phyloP scores from a whole-genome alignment of 805 yeast genomes.

The Candida tammaniensis region DNA sequence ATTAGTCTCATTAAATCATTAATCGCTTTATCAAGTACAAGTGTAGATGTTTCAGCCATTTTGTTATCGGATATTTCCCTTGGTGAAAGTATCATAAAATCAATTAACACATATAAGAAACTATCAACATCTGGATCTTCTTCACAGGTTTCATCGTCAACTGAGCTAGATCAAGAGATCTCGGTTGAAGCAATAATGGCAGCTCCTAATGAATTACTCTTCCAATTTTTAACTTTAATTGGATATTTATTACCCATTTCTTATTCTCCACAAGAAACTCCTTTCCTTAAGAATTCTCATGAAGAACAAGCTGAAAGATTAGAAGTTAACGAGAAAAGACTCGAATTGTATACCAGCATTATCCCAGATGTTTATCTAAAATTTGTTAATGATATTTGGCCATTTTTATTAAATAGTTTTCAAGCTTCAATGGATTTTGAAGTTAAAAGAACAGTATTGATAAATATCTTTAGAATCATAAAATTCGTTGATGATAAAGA shows the following conservation, averaged over 20 bases:
- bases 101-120: slow-evolving; percentile 52
- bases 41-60: slow-evolving; percentile 39
- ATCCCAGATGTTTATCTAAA: slow-evolving; percentile 20
- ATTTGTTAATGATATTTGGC: slow-evolving; percentile 49
- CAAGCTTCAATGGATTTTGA: slow-evolving; percentile 70
- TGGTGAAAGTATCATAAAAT: slow-evolving; percentile 45
- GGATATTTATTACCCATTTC: slow-evolving; percentile 55
- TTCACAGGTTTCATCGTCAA: neutral
- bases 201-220: slow-evolving; percentile 64
- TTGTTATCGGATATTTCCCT: slow-evolving; percentile 50
- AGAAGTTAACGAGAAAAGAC: slow-evolving; percentile 28
- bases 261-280: slow-evolving; percentile 26
- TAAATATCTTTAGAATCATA: slow-evolving; percentile 52
- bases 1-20: slow-evolving; percentile 43
- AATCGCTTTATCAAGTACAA: slow-evolving; percentile 40
- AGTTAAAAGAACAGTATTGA: slow-evolving; percentile 54
- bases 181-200: slow-evolving; percentile 72
- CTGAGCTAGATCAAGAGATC: slow-evolving; percentile 17
- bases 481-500: slow-evolving; percentile 35
- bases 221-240: slow-evolving; percentile 53
- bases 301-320: slow-evolving; percentile 21
- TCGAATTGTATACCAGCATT: slow-evolving; percentile 25
- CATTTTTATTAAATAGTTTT: slow-evolving; percentile 58
- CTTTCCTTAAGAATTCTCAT: slow-evolving; percentile 23
- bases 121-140: neutral